phyloP scores from a whole-genome alignment of 73 alveolate genomes.

The Paramecium biaurelia region DNA sequence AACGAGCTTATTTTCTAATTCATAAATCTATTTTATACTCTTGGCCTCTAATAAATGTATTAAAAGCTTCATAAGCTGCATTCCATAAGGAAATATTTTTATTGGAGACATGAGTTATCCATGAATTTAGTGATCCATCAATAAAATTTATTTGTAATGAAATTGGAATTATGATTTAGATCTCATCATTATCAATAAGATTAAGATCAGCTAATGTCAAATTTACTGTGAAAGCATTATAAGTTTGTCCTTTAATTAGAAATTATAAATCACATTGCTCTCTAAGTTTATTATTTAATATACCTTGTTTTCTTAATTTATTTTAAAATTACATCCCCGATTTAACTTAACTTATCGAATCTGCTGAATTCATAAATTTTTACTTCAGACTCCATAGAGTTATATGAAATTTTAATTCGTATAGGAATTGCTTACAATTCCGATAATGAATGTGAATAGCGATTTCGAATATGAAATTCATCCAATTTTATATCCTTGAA shows the following conservation, averaged over 20 bases:
- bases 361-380: not conserved
- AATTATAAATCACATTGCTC: not conserved
- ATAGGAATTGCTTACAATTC: not conserved
- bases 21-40: too few relatives aligned
- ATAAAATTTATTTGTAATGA: too few relatives aligned
- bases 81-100: too few relatives aligned
- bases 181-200: not conserved
- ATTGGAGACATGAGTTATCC: too few relatives aligned
- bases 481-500: not conserved
- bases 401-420: too few relatives aligned
- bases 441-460: not conserved
- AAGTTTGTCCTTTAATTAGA: not conserved
- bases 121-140: too few relatives aligned
- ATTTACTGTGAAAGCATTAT: not conserved
- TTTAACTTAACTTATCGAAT: not conserved
- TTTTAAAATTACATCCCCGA: not conserved
- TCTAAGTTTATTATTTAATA: not conserved
- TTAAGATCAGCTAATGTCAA: not conserved
- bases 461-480: not conserved
- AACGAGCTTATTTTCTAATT: not conserved
- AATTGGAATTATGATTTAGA: not conserved
- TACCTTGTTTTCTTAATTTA: not conserved
- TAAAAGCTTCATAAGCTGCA: too few relatives aligned
- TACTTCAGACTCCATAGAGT: too few relatives aligned
- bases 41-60: too few relatives aligned